Evolutionary conservation across 768 basidiomycete species (phyloP), one percentile per base, ranked within the genome.

Genomic region (Kwoniella botswanensis): DNA sequence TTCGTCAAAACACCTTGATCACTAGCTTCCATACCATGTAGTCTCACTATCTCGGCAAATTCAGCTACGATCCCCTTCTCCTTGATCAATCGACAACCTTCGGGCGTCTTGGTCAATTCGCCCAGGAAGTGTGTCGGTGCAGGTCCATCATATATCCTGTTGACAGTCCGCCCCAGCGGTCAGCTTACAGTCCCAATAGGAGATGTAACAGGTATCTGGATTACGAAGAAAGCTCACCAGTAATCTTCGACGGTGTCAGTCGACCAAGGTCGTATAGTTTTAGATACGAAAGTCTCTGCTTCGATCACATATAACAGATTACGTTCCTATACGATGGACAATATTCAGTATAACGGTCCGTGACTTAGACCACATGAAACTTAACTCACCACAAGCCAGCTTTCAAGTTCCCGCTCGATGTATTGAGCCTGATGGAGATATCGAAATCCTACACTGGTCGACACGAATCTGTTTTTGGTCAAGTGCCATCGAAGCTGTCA

Each of bases 41-140:
- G 88, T 24, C 93, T 88, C 63, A 98, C 92, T 76, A 96, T 92
- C 69, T 93, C 90, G 1, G 93, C 90, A 78, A 98, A 98, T 72
- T 96, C 93, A 5, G 87, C 80, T 77, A 98, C 94, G 80, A 98
- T 93, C 0, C 93, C 93, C 75, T 92, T 94, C 69, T 95, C 94
- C 69, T 90, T 89, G 52, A 99, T 85, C 11, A 94, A 90, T 79
- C 92, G 92, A 83, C 94, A 96, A 0, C 97, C 97, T 60, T 95
- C 90, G 67, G 92, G 92, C 3, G 97, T 98, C 83, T 97, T 98
- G 57, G 94, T 91, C 88, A 98, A 92, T 83, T 98, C 96, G 22
- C 96, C 96, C 77, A 98, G 96, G 84, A 99, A 98, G 82, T 99
- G 95, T 1, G 92, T 90, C 2, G 96, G 97, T 13, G 94, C 92